phyloP scores from a whole-genome alignment of 2,329 filamentous ascomycete species.

The Penicillium sp. region DNA sequence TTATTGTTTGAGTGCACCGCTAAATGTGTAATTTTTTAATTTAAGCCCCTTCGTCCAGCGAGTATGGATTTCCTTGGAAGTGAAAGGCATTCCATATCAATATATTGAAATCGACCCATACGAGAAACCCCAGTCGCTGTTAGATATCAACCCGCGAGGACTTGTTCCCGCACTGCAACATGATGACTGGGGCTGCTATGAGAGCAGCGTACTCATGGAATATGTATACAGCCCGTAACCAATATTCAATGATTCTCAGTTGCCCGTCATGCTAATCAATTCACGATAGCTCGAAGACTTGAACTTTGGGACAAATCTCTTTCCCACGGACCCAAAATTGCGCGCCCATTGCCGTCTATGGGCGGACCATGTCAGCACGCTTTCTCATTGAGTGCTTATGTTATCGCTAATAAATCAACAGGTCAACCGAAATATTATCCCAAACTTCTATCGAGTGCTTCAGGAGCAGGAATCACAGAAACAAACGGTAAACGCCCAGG shows the following conservation, averaged over 20 bases:
- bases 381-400: not conserved
- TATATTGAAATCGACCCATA: conserved; percentile 87
- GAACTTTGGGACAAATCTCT: conserved; percentile 61
- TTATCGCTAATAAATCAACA: conserved; percentile 38
- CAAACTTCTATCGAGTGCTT: conserved; percentile 74
- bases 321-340: conserved; percentile 65
- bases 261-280: conserved; percentile 11
- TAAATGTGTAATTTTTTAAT: conserved; percentile 5
- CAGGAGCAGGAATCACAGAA: conserved; percentile 65
- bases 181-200: conserved; percentile 80
- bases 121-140: conserved; percentile 69
- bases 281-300: conserved; percentile 72
- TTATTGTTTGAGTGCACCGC: not conserved
- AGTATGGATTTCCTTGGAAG: conserved; percentile 85
- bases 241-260: not conserved
- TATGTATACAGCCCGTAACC: conserved; percentile 61
- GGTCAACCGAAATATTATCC: conserved; percentile 77
- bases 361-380: conserved; percentile 70
- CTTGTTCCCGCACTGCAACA: conserved; percentile 77
- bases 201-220: conserved; percentile 82
- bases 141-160: conserved; percentile 76
- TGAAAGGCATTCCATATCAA: conserved; percentile 77
- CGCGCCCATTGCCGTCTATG: conserved; percentile 78
- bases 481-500: conserved; percentile 62
- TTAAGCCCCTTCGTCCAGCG: conserved; percentile 81